phyloP scores from a whole-genome alignment of 495 filamentous ascomycete genomes.

The Alectoria sarmentosa region DNA sequence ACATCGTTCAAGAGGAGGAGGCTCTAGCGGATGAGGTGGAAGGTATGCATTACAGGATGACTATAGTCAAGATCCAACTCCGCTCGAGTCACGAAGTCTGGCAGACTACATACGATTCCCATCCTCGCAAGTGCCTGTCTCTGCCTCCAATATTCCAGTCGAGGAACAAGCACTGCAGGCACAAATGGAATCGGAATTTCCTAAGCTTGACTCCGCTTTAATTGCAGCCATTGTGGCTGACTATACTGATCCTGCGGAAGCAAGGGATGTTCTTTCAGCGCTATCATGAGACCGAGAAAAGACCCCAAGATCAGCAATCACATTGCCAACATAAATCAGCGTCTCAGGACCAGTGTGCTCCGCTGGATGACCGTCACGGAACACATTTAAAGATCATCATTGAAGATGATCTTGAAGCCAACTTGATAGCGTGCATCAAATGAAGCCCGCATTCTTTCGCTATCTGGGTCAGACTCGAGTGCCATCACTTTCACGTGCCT shows the following conservation, averaged over 20 bases:
- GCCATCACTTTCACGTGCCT: background rate
- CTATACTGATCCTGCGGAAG: slow-evolving; percentile 8
- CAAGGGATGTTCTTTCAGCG: slow-evolving; percentile 13
- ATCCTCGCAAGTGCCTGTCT: background rate
- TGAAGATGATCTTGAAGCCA: background rate
- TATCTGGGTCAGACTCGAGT: background rate
- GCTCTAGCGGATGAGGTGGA: background rate
- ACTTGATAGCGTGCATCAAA: background rate
- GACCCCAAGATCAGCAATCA: background rate
- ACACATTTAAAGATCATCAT: background rate
- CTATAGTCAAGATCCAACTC: slow-evolving; percentile 16
- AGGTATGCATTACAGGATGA: slow-evolving; percentile 12
- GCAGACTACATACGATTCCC: slow-evolving; percentile 17
- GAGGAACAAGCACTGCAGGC: slow-evolving; percentile 3
- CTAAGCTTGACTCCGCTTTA: slow-evolving; percentile 18
- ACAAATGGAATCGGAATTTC: slow-evolving; percentile 18
- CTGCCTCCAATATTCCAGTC: background rate
- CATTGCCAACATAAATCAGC: background rate
- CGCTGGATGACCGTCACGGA: background rate
- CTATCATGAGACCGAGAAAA: slow-evolving; percentile 4
- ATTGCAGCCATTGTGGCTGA: slow-evolving; percentile 24
- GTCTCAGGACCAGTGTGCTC: background rate
- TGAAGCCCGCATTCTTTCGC: background rate
- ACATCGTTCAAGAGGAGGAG: background rate
- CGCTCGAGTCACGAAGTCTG: slow-evolving; percentile 18